Evolutionary conservation across 441 rosid genomes (phyloP).

Genomic region (Rhodomyrtus psidioides): DNA sequence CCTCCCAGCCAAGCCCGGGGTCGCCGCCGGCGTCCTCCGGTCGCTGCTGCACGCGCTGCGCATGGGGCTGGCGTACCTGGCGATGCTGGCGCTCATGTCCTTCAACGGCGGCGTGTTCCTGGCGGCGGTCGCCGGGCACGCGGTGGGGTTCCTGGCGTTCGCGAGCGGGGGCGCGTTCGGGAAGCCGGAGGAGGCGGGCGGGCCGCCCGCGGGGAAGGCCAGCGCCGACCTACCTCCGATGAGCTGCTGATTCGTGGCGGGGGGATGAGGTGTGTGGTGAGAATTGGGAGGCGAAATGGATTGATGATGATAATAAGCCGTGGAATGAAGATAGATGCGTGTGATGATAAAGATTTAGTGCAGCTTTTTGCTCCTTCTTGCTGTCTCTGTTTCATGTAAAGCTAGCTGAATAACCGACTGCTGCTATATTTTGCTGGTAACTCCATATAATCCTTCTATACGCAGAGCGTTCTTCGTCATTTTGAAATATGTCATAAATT

Average conservation of each 20-base stretch:
- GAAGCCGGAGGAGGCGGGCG: background rate
- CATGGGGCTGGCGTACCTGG: constrained; percentile 1
- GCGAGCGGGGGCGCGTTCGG: background rate
- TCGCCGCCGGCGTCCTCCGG: background rate
- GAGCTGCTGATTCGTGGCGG: background rate
- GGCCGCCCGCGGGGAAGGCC: background rate
- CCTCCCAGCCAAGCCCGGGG: background rate
- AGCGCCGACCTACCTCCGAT: background rate
- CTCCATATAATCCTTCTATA: background rate
- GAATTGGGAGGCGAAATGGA: background rate
- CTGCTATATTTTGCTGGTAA: background rate
- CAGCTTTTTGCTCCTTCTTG: background rate
- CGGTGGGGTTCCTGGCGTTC: constrained; percentile 5
- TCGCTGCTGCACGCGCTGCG: background rate
- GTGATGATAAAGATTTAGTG: background rate
- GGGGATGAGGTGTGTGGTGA: background rate
- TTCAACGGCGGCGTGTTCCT: constrained; percentile 9
- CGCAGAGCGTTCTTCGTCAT: background rate
- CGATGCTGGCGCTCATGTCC: constrained; percentile 11
- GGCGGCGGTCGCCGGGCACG: background rate
- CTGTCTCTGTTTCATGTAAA: background rate
- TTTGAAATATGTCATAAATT: background rate
- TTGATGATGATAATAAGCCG: background rate
- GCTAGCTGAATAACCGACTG: background rate
- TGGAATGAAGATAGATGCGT: no score